A percentile compares a stretch with the other conserved stretches of the same genome.
Conservation (phyloP, 139 green algal species). For the Choricystis sp. region DNA sequence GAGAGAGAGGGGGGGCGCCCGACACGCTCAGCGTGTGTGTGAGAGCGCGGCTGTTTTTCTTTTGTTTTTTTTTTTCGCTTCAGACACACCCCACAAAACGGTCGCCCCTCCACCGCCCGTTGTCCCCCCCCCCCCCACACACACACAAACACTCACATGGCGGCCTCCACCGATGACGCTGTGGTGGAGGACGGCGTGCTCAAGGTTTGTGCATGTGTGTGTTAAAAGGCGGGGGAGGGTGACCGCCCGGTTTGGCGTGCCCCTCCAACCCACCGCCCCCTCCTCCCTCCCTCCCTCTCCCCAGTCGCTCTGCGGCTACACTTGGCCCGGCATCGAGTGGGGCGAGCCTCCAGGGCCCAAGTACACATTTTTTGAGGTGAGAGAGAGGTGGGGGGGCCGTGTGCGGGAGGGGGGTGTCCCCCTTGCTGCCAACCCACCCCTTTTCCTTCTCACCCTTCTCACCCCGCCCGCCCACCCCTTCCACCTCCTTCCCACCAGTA, state of each 20-base stretch:
- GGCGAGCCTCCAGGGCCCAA: slow-evolving; percentile 14
- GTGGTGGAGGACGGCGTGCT: slow-evolving; percentile 4
- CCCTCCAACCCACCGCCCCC: background rate
- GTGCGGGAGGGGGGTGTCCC: background rate
- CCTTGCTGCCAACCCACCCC: too few species aligned
- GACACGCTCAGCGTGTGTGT: too few species aligned
- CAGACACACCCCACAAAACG: too few species aligned
- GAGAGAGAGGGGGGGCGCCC: background rate
- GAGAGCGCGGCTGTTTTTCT: too few species aligned
- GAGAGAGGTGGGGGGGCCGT: background rate
- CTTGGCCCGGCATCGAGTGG: slow-evolving; percentile 31
- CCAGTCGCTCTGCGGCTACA: slow-evolving; percentile 24
- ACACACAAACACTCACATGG: too few species aligned
- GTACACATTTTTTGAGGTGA: slow-evolving; percentile 32
- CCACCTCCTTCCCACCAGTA: slow-evolving; percentile 15
- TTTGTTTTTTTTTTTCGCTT: too few species aligned
- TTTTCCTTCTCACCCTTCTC: background rate
- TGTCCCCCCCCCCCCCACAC: too few species aligned
- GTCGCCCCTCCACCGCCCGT: too few species aligned
- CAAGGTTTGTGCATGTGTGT: slow-evolving; percentile 1
- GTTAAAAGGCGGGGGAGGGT: background rate
- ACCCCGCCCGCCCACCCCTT: background rate
- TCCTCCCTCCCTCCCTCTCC: background rate
- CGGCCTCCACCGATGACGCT: slow-evolving; percentile 1
- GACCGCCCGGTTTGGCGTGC: background rate